Conservation (phyloP, 2,329 filamentous ascomycete genomes). For the Dendrostoma leiphaemia region DNA sequence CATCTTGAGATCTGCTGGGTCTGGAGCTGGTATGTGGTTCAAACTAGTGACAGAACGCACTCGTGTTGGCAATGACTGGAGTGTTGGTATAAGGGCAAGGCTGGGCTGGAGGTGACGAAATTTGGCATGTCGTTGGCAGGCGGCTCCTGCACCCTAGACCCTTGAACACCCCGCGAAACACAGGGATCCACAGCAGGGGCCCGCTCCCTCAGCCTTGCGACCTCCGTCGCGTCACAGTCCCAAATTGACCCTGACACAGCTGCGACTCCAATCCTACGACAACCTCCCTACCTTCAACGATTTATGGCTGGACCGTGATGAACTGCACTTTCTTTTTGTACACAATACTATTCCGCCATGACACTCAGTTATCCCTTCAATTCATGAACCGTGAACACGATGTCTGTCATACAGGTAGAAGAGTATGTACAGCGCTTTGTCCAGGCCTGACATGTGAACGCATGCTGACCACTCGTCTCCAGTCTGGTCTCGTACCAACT, state of each 20-base stretch:
- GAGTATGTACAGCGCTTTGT: constrained; percentile 31
- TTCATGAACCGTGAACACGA: constrained; percentile 19
- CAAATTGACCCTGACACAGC: not conserved
- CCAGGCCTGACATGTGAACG: not conserved
- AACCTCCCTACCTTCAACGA: not conserved
- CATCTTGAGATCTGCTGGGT: constrained; percentile 65
- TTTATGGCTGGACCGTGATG: constrained; percentile 2
- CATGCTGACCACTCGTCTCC: constrained; percentile 2
- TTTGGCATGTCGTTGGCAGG: not conserved
- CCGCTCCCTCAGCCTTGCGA: not conserved
- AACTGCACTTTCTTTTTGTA: not conserved
- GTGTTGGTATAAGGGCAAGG: not conserved
- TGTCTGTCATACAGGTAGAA: constrained; percentile 45
- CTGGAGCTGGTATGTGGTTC: too few relatives aligned
- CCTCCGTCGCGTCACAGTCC: not conserved
- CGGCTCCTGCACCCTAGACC: not conserved
- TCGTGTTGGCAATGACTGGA: too few relatives aligned
- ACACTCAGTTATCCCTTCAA: not conserved
- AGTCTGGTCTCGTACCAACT: constrained; percentile 83
- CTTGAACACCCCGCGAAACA: not conserved
- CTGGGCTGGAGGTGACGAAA: not conserved
- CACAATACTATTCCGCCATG: not conserved
- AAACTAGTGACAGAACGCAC: too few relatives aligned
- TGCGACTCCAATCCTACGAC: not conserved
- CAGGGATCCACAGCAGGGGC: not conserved